Evolutionary conservation across 805 yeast genomes (phyloP).

Genomic region (Maudiozyma pseudohumilis): DNA sequence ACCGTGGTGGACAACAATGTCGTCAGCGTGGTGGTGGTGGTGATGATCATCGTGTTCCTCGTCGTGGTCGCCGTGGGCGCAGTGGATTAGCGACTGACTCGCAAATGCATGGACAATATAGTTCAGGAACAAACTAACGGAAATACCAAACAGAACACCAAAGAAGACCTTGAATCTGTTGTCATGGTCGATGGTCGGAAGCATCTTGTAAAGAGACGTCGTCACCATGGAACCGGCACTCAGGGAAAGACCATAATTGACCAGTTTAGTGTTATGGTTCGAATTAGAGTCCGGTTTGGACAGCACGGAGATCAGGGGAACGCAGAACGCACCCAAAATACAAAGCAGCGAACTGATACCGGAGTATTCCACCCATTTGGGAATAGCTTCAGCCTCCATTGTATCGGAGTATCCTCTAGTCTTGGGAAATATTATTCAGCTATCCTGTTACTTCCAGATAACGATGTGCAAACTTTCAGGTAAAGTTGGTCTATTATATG

Average conservation of each 20-base stretch:
- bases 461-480: no score
- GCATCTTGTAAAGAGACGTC: constrained; percentile 63
- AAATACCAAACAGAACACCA: constrained; percentile 44
- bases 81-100: constrained; percentile 75
- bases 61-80: constrained; percentile 46
- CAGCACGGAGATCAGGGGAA: constrained; percentile 28
- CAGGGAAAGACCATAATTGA: constrained; percentile 65
- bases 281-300: constrained; percentile 8
- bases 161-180: constrained; percentile 38
- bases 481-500: no score
- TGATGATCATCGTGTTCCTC: constrained; percentile 3
- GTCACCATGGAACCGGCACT: constrained; percentile 76
- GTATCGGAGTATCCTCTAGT: no score
- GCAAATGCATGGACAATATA: constrained; percentile 61
- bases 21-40: not conserved
- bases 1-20: not conserved
- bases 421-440: no score
- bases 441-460: no score
- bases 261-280: constrained; percentile 40
- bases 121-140: constrained; percentile 52
- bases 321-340: constrained; percentile 56
- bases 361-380: constrained; percentile 32
- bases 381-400: constrained; percentile 6
- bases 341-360: constrained; percentile 60
- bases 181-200: constrained; percentile 51